A percentile compares a stretch with the other conserved stretches of the same genome.
Evolutionary conservation across 805 yeast genomes (phyloP).

Genomic region (Pichia thaimueangensis): DNA sequence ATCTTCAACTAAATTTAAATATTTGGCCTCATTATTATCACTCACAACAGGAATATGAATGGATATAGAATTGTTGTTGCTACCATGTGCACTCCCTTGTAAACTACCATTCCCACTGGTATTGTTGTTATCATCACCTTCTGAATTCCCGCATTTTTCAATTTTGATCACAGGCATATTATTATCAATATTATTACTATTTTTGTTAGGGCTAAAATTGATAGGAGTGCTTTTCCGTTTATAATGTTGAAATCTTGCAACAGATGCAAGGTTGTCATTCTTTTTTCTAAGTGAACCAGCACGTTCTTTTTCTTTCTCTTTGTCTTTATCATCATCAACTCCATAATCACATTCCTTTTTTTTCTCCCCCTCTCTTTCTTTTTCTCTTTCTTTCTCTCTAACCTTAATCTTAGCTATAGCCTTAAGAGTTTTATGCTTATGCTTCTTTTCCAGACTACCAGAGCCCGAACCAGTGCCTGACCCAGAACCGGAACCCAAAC

Average conservation of each 20-base stretch:
- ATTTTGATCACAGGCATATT: slow-evolving; percentile 8
- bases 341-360: slow-evolving; percentile 20
- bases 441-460: not conserved
- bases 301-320: slow-evolving; percentile 12
- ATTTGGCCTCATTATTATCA: not conserved
- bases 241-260: slow-evolving; percentile 25
- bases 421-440: not conserved
- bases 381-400: slow-evolving; percentile 17
- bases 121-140: not conserved
- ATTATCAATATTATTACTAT: not conserved
- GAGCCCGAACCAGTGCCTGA: slow-evolving; percentile 1
- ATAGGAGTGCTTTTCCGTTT: slow-evolving; percentile 13
- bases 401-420: not conserved
- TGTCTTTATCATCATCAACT: slow-evolving; percentile 14
- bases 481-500: slow-evolving; percentile 1
- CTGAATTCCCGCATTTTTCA: not conserved
- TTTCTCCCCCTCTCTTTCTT: slow-evolving; percentile 21
- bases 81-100: not conserved
- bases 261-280: slow-evolving; percentile 23
- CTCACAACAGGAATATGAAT: too few relatives aligned
- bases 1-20: slow-evolving; percentile 2
- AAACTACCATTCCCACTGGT: not conserved
- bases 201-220: not conserved
- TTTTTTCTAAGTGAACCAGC: slow-evolving; percentile 19
- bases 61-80: not conserved